Base-by-base conservation (phyloP, 495 filamentous ascomycete genomes). In the Podospora didyma region DNA sequence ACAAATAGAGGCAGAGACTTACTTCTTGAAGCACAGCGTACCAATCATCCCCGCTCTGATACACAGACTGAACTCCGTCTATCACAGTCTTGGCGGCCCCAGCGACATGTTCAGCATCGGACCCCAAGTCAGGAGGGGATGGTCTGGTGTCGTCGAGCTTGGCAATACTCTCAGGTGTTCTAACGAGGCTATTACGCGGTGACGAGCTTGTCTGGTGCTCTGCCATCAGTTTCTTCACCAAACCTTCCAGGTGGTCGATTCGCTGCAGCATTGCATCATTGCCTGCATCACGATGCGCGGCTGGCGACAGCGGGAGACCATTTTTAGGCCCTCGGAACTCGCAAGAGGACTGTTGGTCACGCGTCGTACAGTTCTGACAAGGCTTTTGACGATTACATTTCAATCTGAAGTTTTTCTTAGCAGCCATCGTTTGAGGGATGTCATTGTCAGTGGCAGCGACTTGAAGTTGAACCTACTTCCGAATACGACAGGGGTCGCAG, bases 331-430 rank as follows among this genome's bases (percentile, higher is more conserved):
- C 53, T 17, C 31, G 60, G 58, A 71, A 75, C 9, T 58, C 51
- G 51, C 74, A 76, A 0, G 59, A 45, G 2, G 50, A 20, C 12
- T 45, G 51, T 22, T 65, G 56, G 9, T 61, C 62, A n/a, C 69
- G 58, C 9, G 64, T 62, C 5, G 44, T 61, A 49, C 73, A 79
- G 21, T 67, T 69, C 20, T 69, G 59, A 53, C 74, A 77, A 7
- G 75, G 74, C 22, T 58, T 22, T 49, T 70, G 63, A 3, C 72
- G 62, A 44, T 78, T 68, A 51, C 75, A 78, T 66, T 73, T 73
- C 22, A 73, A 37, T 39, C 75, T 75, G 26, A n/a, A n/a, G 16
- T 21, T 52, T n/a, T 14, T 14, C 12, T n/a, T n/a, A n/a, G n/a
- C n/a, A n/a, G n/a, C n/a, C n/a, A n/a, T n/a, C n/a, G n/a, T n/a